These are phyloP conservation scores for Mycena haematopus DNA, from an alignment of 768 basidiomycete species.

Conservation along the genomic window DNA sequence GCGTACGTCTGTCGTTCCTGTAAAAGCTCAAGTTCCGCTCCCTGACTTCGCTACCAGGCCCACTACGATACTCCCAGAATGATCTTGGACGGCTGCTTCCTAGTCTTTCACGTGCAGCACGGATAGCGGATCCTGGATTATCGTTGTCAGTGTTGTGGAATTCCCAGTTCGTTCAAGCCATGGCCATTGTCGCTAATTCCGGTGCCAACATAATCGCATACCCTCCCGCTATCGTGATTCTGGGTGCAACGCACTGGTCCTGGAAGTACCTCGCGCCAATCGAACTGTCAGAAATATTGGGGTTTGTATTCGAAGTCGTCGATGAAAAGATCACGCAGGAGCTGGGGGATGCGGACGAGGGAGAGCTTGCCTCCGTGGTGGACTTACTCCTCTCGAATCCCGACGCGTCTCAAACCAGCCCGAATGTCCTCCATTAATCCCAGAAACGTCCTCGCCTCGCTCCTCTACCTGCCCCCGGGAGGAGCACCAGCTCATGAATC, in stretches of 20 bases:
- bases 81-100: conserved; percentile 20
- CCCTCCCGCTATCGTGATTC: conserved; percentile 13
- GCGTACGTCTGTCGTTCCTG: not conserved
- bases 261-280: conserved; percentile 23
- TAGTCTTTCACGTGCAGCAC: conserved; percentile 16
- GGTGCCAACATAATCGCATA: not conserved
- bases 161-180: conserved; percentile 21
- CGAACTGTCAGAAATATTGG: conserved; percentile 12
- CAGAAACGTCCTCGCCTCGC: conserved; percentile 17
- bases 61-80: conserved; percentile 24
- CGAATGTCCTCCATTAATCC: not conserved
- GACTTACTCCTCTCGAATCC: not conserved
- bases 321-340: conserved; percentile 2
- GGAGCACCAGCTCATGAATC: not conserved
- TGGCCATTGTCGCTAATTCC: conserved; percentile 10
- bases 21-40: not conserved
- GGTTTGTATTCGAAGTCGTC: conserved; percentile 14
- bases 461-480: conserved; percentile 9
- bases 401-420: no score
- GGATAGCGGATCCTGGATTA: not conserved
- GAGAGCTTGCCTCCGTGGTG: not conserved
- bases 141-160: conserved; percentile 12
- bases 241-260: conserved; percentile 15
- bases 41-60: not conserved
- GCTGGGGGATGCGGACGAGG: not conserved